phyloP scores from a whole-genome alignment of 805 yeast genomes.

The Metschnikowia corniflorae region DNA sequence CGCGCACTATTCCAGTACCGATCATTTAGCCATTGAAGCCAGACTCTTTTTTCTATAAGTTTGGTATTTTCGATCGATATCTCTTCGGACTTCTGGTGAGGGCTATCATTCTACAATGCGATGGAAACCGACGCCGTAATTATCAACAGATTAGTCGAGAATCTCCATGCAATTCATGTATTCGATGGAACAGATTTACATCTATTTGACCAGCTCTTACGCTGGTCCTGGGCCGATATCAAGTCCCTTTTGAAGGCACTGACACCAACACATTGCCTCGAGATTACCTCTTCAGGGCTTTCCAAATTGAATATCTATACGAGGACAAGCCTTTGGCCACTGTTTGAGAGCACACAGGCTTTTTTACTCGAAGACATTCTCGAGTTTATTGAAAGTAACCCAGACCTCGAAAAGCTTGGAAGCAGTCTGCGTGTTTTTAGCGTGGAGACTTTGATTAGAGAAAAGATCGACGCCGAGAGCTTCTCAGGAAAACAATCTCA shows the following conservation, averaged over 20 bases:
- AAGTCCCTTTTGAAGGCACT: background rate
- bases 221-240: constrained; percentile 1
- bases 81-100: too few species aligned
- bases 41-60: too few species aligned
- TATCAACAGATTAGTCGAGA: constrained; percentile 6
- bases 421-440: too few species aligned
- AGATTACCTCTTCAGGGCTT: background rate
- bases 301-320: too few species aligned
- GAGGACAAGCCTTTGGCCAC: background rate
- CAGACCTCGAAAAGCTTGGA: background rate
- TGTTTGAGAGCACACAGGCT: background rate
- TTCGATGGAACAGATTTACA: background rate
- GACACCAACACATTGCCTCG: background rate
- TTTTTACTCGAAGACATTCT: too few species aligned
- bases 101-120: too few species aligned
- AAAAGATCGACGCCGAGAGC: background rate
- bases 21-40: too few species aligned
- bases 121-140: constrained; percentile 5
- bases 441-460: too few species aligned
- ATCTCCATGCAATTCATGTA: constrained; percentile 7
- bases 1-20: too few species aligned
- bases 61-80: too few species aligned
- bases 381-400: background rate
- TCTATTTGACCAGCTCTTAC: constrained; percentile 2
- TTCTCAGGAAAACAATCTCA: background rate